Base-by-base conservation (phyloP, 2,329 filamentous ascomycete genomes). In the Colletotrichum paranaense region DNA sequence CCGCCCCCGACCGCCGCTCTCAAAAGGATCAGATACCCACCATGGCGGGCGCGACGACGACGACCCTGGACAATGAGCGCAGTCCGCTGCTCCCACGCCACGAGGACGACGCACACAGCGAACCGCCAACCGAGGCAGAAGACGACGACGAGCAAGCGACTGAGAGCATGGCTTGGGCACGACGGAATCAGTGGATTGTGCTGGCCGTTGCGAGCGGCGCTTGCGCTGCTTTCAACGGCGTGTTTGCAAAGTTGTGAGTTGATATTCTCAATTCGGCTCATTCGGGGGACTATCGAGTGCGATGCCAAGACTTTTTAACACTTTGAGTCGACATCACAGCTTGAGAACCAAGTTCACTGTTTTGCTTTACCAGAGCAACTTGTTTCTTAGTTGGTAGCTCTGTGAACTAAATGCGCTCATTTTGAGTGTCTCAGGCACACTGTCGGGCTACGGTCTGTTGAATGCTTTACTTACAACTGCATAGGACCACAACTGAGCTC, bases 181-280 rank as follows among this genome's bases (percentile, higher is more conserved):
- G 72, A 28, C 75, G 78, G 57, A 84, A 83, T 67, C 87, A 88
- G 76, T 93, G 91, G 91, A 88, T 96, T 74, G 83, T 92, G 63
- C 88, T 93, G 75, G 93, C 94, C 55, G 81, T 95, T 55, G 90
- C 92, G 62, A 94, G 92, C 79, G 94, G 94, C 74, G 91, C 89
- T 66, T 95, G 93, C 78, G 94, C 94, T 38, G 93, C 94, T 26
- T 92, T 94, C 77, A 97, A 97, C 78, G 94, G 94, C 72, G 92
- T 94, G 5, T 95, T 96, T 85, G 94, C 94, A 0, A 97, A 96
- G 83, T 85, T 97, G 92, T 94, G 84, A 78, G 90, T 86, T 53
- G 46, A 14, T 30, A 11, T 35, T 62, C 22, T 35, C 22, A 22
- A 55, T 59, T 5, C 59, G 59, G 32, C 26, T 69, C 66, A 42